phyloP scores from a whole-genome alignment of 2,329 filamentous ascomycete species.

The Colletotrichum costaricense region DNA sequence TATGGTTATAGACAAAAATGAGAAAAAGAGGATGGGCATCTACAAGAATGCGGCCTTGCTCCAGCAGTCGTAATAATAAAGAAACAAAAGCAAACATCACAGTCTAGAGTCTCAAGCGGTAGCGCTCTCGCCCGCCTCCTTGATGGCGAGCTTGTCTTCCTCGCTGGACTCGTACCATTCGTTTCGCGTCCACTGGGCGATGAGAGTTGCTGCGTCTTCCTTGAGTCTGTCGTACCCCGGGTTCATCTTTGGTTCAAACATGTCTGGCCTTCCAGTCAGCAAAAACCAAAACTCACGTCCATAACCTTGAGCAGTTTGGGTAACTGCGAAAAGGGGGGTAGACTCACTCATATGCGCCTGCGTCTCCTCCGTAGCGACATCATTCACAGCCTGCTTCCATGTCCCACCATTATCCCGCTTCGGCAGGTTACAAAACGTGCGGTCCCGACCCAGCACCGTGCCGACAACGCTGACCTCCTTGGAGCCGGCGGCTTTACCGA shows the following conservation, averaged over 20 bases:
- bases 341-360: conserved; percentile 79
- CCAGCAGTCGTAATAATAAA: not conserved
- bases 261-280: conserved; percentile 54
- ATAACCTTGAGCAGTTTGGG: not conserved
- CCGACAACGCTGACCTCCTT: conserved; percentile 65
- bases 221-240: conserved; percentile 77
- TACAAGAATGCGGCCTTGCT: conserved; percentile 10
- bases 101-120: conserved; percentile 3
- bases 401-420: conserved; percentile 60
- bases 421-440: conserved; percentile 92
- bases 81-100: not conserved
- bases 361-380: conserved; percentile 82
- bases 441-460: conserved; percentile 73
- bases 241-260: conserved; percentile 81
- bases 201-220: conserved; percentile 72
- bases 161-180: conserved; percentile 74
- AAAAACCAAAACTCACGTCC: not conserved
- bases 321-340: not conserved
- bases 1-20: conserved; percentile 33
- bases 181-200: conserved; percentile 73
- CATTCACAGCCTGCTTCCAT: conserved; percentile 82
- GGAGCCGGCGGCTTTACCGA: conserved; percentile 75
- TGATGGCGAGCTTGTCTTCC: conserved; percentile 43
- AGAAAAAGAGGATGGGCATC: conserved; percentile 5
- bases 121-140: conserved; percentile 28